These are phyloP conservation scores for Mesembryanthemum crystallinum DNA, from an alignment of 148 eudicot genomes.

Conservation along the genomic window DNA sequence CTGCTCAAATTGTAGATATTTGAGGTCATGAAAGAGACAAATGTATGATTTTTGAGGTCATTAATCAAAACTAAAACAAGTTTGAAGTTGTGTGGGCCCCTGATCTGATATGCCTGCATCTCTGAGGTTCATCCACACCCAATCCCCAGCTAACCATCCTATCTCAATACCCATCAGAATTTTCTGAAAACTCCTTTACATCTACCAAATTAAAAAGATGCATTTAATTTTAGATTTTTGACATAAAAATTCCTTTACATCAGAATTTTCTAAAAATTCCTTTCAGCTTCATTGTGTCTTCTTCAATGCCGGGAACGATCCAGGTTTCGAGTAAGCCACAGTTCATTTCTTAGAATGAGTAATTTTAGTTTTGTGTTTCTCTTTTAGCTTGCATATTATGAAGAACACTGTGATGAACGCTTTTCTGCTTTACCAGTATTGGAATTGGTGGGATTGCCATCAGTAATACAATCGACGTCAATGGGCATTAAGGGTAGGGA, in stretches of 20 bases:
- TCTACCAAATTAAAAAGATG: neutral
- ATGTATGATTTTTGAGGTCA: conserved; percentile 18
- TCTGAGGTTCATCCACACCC: conserved; percentile 34
- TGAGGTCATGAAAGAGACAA: conserved; percentile 21
- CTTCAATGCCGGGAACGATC: conserved; percentile 86
- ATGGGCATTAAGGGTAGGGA: conserved; percentile 54
- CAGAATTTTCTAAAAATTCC: too few species aligned
- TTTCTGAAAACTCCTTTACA: neutral
- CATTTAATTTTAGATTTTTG: conserved; percentile 1
- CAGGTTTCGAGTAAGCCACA: conserved; percentile 72
- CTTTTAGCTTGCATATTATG: neutral
- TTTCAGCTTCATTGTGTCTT: conserved; percentile 5
- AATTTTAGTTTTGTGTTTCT: conserved; percentile 2
- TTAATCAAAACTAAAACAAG: neutral
- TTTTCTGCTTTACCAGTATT: conserved; percentile 36
- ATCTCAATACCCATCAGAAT: conserved; percentile 17
- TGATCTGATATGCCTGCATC: conserved; percentile 13
- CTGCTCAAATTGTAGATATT: neutral
- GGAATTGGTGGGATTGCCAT: conserved; percentile 59
- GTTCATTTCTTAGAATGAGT: neutral
- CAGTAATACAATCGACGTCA: conserved; percentile 47
- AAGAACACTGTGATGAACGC: neutral
- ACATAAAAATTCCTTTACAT: too few species aligned
- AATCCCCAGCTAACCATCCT: conserved; percentile 24
- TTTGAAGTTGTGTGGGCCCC: conserved; percentile 9